Evolutionary conservation across 129 eudicot species (phyloP), one percentile per base, ranked within the genome.

Genomic region (Artemisia tridentata): DNA sequence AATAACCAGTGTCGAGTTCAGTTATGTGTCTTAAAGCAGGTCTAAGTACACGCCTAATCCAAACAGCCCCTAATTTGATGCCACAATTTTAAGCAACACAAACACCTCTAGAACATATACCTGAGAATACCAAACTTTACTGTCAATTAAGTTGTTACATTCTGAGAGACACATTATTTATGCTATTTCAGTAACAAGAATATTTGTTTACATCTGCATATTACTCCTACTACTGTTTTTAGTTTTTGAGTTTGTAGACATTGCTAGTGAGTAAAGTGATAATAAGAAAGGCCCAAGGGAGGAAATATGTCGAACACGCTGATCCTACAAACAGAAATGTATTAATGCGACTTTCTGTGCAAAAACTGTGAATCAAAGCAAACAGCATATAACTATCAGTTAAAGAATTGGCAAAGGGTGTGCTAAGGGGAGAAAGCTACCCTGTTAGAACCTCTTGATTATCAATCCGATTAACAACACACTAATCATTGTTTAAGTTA

Each of bases 101-200:
- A n/a, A n/a, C n/a, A n/a, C n/a, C n/a, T n/a, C n/a, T n/a, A n/a
- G n/a, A n/a, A n/a, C 99, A 78, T 84, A 95, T 66, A 95, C 99
- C 99, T 95, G 85, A 50, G 84, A 69, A 19, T 19, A 62, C n/a
- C 73, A 21, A 45, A 54, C 19, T 38, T 8, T 11, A 60, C 15
- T 29, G 21, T 69, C 51, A 19, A 74, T 63, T 21, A 41, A 14
- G 21, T 63, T 52, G 65, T 38, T 38, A 19, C 65, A 21, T 6
- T 29, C n/a, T 71, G 45, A 20, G 3, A 56, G 65, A 55, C 23
- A 19, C 62, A 34, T 16, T 68, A 65, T 52, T 29, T 27, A 67
- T 7, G 59, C 19, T 54, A 27, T 52, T 57, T n/a, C 38, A 67
- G 72, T 23, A 67, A 53, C 29, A 29, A 29, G 34, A 10, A 31